Base-by-base conservation (phyloP, 768 basidiomycete species). In the Rhizopogon rudus region DNA sequence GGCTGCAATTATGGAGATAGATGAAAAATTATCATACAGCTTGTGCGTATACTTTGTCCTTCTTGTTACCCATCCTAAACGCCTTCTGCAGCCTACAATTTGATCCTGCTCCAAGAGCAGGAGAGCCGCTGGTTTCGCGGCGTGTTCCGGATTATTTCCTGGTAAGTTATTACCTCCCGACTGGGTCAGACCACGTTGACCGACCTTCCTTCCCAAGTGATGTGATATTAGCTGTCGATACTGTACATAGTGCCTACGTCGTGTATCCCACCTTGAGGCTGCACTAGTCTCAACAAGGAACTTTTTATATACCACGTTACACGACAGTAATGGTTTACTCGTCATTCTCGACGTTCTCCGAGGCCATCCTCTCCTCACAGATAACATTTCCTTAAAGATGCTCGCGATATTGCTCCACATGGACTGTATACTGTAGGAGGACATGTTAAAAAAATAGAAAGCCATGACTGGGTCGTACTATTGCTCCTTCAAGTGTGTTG, bases 1-100 rank as follows among this genome's bases (percentile, higher is more conserved):
- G 68, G 97, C 97, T 53, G 97, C 97, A 49, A 99, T 99, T 71
- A 96, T 99, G 87, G 97, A 99, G 73, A 97, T 99, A 72, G 97
- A 99, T 74, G 91, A 93, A 84, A 93, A 93, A 81, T 78, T 92
- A 84, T 91, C 90, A 53, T 93, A 92, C 73, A 91, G 87, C 76
- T 92, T 92, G 90, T 91, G 63, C 51, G 88, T 81, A 28, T 35
- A 31, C 43, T 59, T 35, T 20, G 43, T 33, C 12, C 25, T 40
- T 5, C 37, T 14, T 45, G 41, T 20, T 59, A n/a, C 44, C 37
- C 14, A 1, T 37, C 9, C 14, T 52, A 44, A 39, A 17, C 45
- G 20, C 41, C 54, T 6, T 40, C 50, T 25, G 14, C 63, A 98
- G 94, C 89, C 82, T 99, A 74, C 97, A 99, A 84, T 99, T 98